These are phyloP conservation scores for Chlorella ohadii DNA, from an alignment of 139 green algal species.

Conservation along the genomic window DNA sequence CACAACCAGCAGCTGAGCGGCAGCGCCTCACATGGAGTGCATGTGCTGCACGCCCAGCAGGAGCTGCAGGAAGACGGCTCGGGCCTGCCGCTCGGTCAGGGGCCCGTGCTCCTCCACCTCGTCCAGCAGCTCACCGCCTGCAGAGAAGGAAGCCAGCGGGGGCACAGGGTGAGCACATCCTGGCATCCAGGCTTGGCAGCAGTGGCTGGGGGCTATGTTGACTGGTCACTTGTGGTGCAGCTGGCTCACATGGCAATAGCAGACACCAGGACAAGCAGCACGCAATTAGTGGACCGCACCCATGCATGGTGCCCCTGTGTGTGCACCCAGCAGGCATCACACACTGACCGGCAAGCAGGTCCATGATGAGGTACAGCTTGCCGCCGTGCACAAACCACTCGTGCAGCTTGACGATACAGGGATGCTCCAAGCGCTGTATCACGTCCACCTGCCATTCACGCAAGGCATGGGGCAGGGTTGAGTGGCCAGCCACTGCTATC, in stretches of 20 bases:
- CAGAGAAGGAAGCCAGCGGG: not conserved
- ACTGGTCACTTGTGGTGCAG: too few relatives aligned
- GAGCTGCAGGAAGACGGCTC: constrained; percentile 79
- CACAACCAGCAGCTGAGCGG: not conserved
- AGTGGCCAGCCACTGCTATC: too few relatives aligned
- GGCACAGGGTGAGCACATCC: too few relatives aligned
- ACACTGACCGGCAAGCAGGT: constrained; percentile 65
- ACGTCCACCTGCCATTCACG: too few relatives aligned
- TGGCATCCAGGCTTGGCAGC: too few relatives aligned
- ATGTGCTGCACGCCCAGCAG: constrained; percentile 84
- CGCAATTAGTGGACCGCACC: too few relatives aligned
- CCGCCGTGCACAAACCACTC: not conserved
- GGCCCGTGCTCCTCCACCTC: constrained; percentile 71
- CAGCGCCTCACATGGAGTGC: constrained; percentile 55
- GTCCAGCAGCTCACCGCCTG: constrained; percentile 86
- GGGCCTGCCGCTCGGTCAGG: constrained; percentile 82
- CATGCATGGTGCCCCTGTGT: not conserved
- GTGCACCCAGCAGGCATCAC: too few relatives aligned
- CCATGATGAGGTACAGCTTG: constrained; percentile 87
- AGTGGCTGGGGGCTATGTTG: too few relatives aligned
- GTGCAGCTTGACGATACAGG: not conserved
- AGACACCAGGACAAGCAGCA: too few relatives aligned
- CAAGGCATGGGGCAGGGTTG: too few relatives aligned
- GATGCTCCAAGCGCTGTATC: too few relatives aligned
- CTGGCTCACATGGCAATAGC: too few relatives aligned